Evolutionary conservation across 106 monocot species (phyloP).

Genomic region (Alisma plantagoaquatica): DNA sequence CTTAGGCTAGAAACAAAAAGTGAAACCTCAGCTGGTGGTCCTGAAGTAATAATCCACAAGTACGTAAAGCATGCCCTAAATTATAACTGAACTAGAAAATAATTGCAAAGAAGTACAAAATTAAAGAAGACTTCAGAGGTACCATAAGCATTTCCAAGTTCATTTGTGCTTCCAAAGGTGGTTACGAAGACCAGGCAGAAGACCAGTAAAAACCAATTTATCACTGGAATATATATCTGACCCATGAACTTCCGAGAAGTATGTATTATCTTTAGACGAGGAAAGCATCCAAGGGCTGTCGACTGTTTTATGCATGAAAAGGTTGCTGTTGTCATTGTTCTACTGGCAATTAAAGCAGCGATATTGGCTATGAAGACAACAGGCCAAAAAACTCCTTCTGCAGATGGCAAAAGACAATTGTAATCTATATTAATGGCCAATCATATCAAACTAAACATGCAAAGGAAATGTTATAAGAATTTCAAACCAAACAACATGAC

Average conservation of each 20-base stretch:
- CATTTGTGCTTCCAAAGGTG: slow-evolving; percentile 52
- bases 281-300: slow-evolving; percentile 87
- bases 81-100: too few species aligned
- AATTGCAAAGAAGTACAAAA: background rate
- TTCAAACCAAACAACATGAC: slow-evolving; percentile 5
- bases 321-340: slow-evolving; percentile 79
- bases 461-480: background rate
- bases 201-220: slow-evolving; percentile 82
- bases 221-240: slow-evolving; percentile 79
- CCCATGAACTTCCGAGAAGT: slow-evolving; percentile 90
- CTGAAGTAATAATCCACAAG: too few species aligned
- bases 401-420: background rate
- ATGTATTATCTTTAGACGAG: slow-evolving; percentile 79
- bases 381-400: slow-evolving; percentile 79
- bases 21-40: too few species aligned
- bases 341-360: slow-evolving; percentile 84
- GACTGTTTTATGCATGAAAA: slow-evolving; percentile 93
- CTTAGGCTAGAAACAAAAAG: too few species aligned
- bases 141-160: slow-evolving; percentile 95
- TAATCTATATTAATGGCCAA: background rate
- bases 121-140: slow-evolving; percentile 4
- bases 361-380: slow-evolving; percentile 64
- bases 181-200: slow-evolving; percentile 52
- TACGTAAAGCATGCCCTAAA: too few species aligned
- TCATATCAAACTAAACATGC: background rate